Conservation (phyloP, 2,329 filamentous ascomycete species). For the Graphilbum fragrans region DNA sequence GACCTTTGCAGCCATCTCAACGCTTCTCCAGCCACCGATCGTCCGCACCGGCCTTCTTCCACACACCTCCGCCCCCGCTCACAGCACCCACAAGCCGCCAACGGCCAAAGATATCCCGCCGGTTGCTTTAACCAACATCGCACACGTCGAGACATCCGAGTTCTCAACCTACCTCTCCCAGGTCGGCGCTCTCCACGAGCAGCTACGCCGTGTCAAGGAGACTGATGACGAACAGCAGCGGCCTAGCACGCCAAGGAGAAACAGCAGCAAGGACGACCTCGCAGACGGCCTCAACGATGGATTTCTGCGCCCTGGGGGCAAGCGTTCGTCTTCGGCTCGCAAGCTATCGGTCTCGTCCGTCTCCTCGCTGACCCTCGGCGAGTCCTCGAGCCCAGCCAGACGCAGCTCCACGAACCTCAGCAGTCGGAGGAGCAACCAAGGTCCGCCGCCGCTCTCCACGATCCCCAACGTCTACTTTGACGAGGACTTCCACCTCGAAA, state of each 20-base stretch:
- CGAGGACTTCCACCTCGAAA: conserved; percentile 87
- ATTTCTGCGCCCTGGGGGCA: conserved; percentile 30
- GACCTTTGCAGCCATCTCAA: conserved; percentile 61
- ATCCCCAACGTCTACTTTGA: conserved; percentile 93
- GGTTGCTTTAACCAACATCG: conserved; percentile 80
- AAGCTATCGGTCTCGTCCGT: conserved; percentile 35
- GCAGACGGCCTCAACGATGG: conserved; percentile 27
- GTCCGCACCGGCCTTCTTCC: conserved; percentile 77
- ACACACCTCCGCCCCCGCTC: conserved; percentile 56
- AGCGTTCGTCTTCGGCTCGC: conserved; percentile 23
- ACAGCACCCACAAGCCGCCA: conserved; percentile 69
- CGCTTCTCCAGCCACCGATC: conserved; percentile 82
- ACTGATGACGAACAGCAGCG: conserved; percentile 49
- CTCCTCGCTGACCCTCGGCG: conserved; percentile 13
- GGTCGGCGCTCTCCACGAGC: conserved; percentile 79
- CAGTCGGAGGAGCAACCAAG: conserved; percentile 29
- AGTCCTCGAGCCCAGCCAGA: conserved; percentile 28
- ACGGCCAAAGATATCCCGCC: conserved; percentile 85
- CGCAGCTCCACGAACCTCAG: conserved; percentile 20
- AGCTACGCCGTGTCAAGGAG: conserved; percentile 73
- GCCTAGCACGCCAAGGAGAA: conserved; percentile 21
- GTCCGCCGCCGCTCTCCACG: conserved; percentile 76
- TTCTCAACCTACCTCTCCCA: conserved; percentile 79
- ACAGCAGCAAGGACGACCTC: conserved; percentile 29
- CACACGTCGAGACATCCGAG: conserved; percentile 63